These are phyloP conservation scores for Vinca major DNA, from an alignment of 305 asterid genomes.

Conservation along the genomic window DNA sequence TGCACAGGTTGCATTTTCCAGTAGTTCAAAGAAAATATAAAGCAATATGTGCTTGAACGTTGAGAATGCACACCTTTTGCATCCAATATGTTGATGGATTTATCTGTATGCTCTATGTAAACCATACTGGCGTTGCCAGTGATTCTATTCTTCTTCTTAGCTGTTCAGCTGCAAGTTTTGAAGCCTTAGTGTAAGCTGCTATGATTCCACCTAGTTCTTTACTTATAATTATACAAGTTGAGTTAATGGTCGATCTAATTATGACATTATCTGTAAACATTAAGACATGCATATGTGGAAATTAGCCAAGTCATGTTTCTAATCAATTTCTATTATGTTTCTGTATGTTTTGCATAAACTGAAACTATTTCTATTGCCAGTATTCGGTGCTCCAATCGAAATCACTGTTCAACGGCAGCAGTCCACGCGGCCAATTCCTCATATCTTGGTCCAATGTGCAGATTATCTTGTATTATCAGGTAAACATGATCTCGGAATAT, in stretches of 20 bases:
- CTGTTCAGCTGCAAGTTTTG: background rate
- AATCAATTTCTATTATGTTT: background rate
- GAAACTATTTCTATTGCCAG: constrained; percentile 26
- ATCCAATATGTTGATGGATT: background rate
- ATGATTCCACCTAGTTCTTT: background rate
- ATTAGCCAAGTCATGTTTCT: background rate
- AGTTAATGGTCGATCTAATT: constrained; percentile 1
- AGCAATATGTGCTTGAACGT: background rate
- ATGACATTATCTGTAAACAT: background rate
- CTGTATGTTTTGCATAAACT: background rate
- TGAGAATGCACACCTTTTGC: background rate
- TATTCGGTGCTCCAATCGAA: constrained; percentile 69
- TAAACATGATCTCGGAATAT: constrained; percentile 14
- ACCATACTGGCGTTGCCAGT: background rate
- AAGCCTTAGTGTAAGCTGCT: background rate
- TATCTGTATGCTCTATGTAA: background rate
- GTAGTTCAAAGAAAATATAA: background rate
- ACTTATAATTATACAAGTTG: background rate
- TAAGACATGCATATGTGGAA: background rate
- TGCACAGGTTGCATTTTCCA: constrained; percentile 9
- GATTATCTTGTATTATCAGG: constrained; percentile 74
- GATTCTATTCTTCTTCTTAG: background rate
- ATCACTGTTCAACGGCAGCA: constrained; percentile 57
- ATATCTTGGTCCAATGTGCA: constrained; percentile 56
- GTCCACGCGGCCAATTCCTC: constrained; percentile 51